Percentiles rank a stretch among this genome's conserved stretches.
These are phyloP conservation scores for Colletotrichum tamarilloi DNA, from an alignment of 2,329 filamentous ascomycete species.

Conservation along the genomic window DNA sequence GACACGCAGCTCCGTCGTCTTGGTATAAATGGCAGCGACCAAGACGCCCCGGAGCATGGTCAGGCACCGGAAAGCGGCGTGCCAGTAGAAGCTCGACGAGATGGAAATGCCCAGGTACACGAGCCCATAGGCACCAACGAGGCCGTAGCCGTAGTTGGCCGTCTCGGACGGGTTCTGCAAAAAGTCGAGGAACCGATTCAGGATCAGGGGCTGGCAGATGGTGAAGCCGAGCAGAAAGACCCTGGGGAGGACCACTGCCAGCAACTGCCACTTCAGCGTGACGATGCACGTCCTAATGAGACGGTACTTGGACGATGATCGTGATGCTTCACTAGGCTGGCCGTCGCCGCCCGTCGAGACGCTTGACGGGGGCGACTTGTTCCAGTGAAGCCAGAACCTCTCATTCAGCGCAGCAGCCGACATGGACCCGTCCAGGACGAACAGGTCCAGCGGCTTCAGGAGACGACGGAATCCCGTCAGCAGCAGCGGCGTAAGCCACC, in stretches of 20 bases:
- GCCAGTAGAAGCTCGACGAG: conserved; percentile 38
- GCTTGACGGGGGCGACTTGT: conserved; percentile 40
- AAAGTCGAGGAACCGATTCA: conserved; percentile 47
- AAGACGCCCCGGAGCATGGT: conserved; percentile 43
- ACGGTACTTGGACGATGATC: conserved; percentile 30
- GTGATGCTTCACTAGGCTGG: conserved; percentile 1
- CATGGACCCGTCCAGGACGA: conserved; percentile 46
- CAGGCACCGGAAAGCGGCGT: conserved; percentile 39
- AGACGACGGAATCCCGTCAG: conserved; percentile 46
- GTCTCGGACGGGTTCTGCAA: conserved; percentile 41
- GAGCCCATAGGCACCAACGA: conserved; percentile 53
- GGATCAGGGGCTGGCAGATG: conserved; percentile 50
- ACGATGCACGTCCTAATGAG: conserved; percentile 42
- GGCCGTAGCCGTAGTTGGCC: conserved; percentile 48
- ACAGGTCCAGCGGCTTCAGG: conserved; percentile 47
- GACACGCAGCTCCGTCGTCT: conserved; percentile 38
- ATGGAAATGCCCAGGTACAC: conserved; percentile 56
- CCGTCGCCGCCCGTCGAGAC: background rate
- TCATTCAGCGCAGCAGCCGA: conserved; percentile 42
- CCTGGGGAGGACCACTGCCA: conserved; percentile 45
- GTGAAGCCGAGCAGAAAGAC: conserved; percentile 48
- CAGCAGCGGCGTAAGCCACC: conserved; percentile 50
- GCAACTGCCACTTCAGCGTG: conserved; percentile 43
- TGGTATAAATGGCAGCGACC: conserved; percentile 42
- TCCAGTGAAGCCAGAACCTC: conserved; percentile 46